A percentile compares a stretch with the other conserved stretches of the same genome.
These are phyloP conservation scores for Plasmodium vivax DNA, from an alignment of 169 alveolate genomes.

Conservation along the genomic window DNA sequence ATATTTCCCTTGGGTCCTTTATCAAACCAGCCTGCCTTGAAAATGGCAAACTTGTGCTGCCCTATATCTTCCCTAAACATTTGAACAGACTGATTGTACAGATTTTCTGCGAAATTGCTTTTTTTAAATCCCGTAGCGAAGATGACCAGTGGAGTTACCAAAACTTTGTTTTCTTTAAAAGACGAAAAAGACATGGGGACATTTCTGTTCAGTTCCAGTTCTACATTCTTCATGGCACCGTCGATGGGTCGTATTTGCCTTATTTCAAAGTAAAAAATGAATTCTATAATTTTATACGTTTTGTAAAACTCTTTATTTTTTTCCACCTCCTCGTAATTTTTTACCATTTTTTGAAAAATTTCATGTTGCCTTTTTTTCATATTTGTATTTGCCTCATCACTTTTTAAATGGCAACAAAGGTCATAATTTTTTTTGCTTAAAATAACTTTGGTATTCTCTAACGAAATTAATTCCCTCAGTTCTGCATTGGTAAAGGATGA, in stretches of 20 bases:
- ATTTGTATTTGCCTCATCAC: conserved; percentile 31
- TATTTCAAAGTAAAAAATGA: conserved; percentile 48
- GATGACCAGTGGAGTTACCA: conserved; percentile 42
- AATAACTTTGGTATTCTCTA: conserved; percentile 37
- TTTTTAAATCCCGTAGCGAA: conserved; percentile 70
- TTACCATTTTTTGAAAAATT: conserved; percentile 47
- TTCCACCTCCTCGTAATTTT: conserved; percentile 40
- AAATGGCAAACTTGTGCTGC: conserved; percentile 22
- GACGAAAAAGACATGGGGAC: not conserved
- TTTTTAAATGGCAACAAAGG: conserved; percentile 29
- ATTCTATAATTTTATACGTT: conserved; percentile 49
- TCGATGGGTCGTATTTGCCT: conserved; percentile 8
- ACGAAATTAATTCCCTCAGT: conserved; percentile 44
- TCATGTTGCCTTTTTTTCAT: conserved; percentile 57
- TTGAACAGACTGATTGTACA: conserved; percentile 43
- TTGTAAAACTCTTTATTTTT: conserved; percentile 56
- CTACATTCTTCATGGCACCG: conserved; percentile 19
- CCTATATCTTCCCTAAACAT: conserved; percentile 23
- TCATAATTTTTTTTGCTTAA: conserved; percentile 54
- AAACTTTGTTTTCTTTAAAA: not conserved
- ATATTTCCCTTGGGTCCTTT: conserved; percentile 67
- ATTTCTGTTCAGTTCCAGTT: conserved; percentile 39
- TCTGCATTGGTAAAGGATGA: conserved; percentile 64
- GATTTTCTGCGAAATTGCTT: conserved; percentile 22
- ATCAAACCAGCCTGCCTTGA: conserved; percentile 66